Percentiles rank a stretch among this genome's conserved stretches.
Conservation (phyloP, 1,284 basidiomycete genomes). For the Ceratobasidium theobromae region DNA sequence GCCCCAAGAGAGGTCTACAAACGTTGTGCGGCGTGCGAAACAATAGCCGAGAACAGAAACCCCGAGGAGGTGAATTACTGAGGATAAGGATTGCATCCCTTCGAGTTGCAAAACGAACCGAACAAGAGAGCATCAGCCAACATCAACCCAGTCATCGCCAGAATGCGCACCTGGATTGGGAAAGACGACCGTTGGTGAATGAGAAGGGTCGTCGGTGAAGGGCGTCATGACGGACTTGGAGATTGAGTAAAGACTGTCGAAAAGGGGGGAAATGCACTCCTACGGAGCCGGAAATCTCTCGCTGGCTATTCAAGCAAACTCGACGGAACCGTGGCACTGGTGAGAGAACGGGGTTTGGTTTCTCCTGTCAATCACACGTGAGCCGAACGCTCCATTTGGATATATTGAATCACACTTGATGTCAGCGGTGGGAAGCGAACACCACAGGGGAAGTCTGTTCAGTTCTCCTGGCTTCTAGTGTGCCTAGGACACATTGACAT, state of each 20-base stretch:
- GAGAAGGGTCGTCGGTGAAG: slow-evolving; percentile 21
- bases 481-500: not conserved
- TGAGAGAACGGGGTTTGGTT: not conserved
- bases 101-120: not conserved
- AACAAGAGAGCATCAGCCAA: slow-evolving; percentile 3
- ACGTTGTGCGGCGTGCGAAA: slow-evolving; percentile 29
- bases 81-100: slow-evolving; percentile 32
- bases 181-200: slow-evolving; percentile 18
- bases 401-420: slow-evolving; percentile 27
- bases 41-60: slow-evolving; percentile 23
- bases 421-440: not conserved
- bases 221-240: not conserved
- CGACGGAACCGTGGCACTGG: not conserved
- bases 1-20: slow-evolving; percentile 19
- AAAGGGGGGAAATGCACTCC: not conserved
- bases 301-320: slow-evolving; percentile 11
- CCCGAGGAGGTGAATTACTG: slow-evolving; percentile 34
- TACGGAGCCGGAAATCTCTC: not conserved
- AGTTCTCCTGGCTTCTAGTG: slow-evolving; percentile 16
- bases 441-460: slow-evolving; percentile 6
- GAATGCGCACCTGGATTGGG: slow-evolving; percentile 13
- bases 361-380: slow-evolving; percentile 28
- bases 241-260: slow-evolving; percentile 22
- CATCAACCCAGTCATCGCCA: not conserved
- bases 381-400: not conserved